Evolutionary conservation across 139 green algal genomes (phyloP).

Genomic region (Picochlorum sp.): DNA sequence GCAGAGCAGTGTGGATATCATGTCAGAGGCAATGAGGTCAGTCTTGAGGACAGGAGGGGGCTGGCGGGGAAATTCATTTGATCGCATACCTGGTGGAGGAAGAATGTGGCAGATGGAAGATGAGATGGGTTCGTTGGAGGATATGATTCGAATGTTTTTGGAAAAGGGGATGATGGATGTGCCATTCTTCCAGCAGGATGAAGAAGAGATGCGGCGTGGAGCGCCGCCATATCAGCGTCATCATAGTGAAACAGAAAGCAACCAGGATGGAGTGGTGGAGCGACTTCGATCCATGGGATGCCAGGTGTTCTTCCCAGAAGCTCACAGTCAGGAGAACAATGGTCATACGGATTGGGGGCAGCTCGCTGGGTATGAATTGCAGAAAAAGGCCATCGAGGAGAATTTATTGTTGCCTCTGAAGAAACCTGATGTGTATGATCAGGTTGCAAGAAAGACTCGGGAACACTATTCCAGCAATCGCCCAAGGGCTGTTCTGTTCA

Average conservation of each 20-base stretch:
- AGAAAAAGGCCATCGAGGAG: conserved; percentile 87
- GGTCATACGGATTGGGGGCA: background rate
- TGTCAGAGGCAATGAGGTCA: too few relatives aligned
- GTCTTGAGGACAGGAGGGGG: too few relatives aligned
- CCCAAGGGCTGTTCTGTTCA: conserved; percentile 78
- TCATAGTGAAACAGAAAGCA: background rate
- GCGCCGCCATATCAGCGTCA: too few relatives aligned
- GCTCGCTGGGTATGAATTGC: conserved; percentile 70
- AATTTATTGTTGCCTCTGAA: conserved; percentile 70
- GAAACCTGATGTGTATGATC: conserved; percentile 71
- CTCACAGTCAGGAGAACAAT: background rate
- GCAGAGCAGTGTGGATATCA: too few relatives aligned
- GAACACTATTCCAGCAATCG: conserved; percentile 39
- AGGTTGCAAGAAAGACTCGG: conserved; percentile 53
- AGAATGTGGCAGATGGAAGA: background rate
- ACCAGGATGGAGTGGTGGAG: background rate
- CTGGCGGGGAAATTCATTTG: too few relatives aligned
- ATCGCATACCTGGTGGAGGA: background rate
- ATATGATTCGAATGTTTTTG: conserved; percentile 4
- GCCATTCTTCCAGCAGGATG: background rate
- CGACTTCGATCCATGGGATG: background rate
- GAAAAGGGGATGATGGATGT: background rate
- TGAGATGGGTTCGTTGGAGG: background rate
- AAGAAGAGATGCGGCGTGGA: too few relatives aligned
- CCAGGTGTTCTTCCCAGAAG: background rate